Evolutionary conservation across 257 asterid genomes (phyloP), one percentile per base, ranked within the genome.

Genomic region (Solanum lycopersicoides): DNA sequence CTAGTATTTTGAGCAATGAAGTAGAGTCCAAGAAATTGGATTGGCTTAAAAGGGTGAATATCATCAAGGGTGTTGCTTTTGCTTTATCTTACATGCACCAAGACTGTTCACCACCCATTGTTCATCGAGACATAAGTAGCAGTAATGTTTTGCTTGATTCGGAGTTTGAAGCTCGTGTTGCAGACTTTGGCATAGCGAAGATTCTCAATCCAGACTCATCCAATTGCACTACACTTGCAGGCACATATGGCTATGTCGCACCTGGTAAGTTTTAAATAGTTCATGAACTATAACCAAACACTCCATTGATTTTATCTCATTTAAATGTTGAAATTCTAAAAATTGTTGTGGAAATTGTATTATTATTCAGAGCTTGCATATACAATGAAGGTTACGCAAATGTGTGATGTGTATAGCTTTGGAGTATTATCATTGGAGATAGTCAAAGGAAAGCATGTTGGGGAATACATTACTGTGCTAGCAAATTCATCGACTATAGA

Each of bases 331-430:
- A 28, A 0, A 25, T 76, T n/a, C 23, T n/a, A 13, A 76, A 3
- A 4, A 13, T 3, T 12, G 2, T 34, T 9, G 15, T 15, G 20
- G 5, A 14, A 72, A 41, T 15, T 39, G 12, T 75, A 7, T 75
- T 75, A 7, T 75, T 75, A 3, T 60, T 37, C 77, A 86, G 88
- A 76, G 60, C 59, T 86, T n/a, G 88, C 85, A 4, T 86, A 73
- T 28, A 76, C 85, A 3, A 86, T 86, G 88, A 75, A 75, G 83
- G 85, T 86, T 66, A 75, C 77, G 1, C 8, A 59, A 37, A 86
- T 50, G 73, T 86, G 88, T 76, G 85, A 86, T 10, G 88, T 75
- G 11, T 86, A 86, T 60, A 86, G 88, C 74, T 86, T 86, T 50
- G 88, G 88, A 86, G 85, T 86, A 21, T 25, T 86, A 37, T 28